These are phyloP conservation scores for Colletotrichum horii DNA, from an alignment of 2,329 filamentous ascomycete species.

Conservation along the genomic window DNA sequence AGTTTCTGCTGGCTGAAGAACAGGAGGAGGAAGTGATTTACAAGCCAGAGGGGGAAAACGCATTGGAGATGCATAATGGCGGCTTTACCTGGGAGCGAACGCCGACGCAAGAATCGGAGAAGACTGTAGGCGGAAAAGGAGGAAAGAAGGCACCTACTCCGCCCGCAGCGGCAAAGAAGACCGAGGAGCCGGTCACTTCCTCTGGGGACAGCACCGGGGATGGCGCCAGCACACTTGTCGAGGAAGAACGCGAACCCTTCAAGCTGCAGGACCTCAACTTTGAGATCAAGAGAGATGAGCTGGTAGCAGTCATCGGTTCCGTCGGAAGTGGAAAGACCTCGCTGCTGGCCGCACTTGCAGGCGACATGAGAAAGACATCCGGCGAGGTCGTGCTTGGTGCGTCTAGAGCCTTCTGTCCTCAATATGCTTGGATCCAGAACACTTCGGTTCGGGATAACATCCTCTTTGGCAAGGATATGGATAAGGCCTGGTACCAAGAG, in stretches of 20 bases:
- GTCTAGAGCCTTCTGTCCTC: constrained; percentile 87
- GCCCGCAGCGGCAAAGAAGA: constrained; percentile 30
- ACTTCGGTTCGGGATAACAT: constrained; percentile 88
- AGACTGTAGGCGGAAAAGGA: constrained; percentile 41
- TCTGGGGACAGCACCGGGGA: constrained; percentile 52
- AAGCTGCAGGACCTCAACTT: constrained; percentile 73
- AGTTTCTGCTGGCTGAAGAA: constrained; percentile 88
- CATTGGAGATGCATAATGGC: constrained; percentile 74
- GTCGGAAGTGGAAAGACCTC: constrained; percentile 93
- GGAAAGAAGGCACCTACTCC: constrained; percentile 47
- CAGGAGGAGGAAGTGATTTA: constrained; percentile 70
- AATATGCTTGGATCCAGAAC: constrained; percentile 99
- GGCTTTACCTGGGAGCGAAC: constrained; percentile 88
- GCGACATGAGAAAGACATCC: constrained; percentile 87
- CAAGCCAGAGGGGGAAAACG: constrained; percentile 64
- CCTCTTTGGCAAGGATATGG: constrained; percentile 80
- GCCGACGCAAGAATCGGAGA: constrained; percentile 58
- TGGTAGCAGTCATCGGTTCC: constrained; percentile 85
- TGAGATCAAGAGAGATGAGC: constrained; percentile 73
- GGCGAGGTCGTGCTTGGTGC: constrained; percentile 80
- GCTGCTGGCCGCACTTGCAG: constrained; percentile 84
- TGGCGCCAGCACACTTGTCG: constrained; percentile 60
- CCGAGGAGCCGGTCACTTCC: constrained; percentile 36
- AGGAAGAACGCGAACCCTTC: constrained; percentile 72
- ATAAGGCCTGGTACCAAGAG: constrained; percentile 79